phyloP scores from a whole-genome alignment of 805 yeast species.

The Sugiyamaella mastotermitis region DNA sequence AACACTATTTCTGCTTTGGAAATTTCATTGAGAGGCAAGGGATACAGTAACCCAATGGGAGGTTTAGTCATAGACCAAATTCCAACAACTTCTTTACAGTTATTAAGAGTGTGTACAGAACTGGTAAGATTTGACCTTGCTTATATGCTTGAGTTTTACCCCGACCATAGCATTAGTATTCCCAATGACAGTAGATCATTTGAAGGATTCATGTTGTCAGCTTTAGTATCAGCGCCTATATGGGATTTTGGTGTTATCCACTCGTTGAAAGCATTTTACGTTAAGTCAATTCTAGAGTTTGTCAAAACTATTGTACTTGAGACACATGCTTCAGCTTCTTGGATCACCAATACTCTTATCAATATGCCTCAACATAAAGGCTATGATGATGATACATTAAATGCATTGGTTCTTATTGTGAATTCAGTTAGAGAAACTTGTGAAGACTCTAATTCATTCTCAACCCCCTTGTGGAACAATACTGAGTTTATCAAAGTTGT shows the following conservation, averaged over 20 bases:
- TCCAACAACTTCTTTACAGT: constrained; percentile 54
- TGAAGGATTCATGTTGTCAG: constrained; percentile 3
- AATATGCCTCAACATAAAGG: neutral
- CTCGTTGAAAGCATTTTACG: constrained; percentile 3
- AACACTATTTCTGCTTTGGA: constrained; percentile 62
- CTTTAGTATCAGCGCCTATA: constrained; percentile 5
- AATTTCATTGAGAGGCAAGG: constrained; percentile 52
- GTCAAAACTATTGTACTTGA: constrained; percentile 1
- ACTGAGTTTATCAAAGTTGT: constrained; percentile 28
- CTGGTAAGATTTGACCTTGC: constrained; percentile 13
- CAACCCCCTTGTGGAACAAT: constrained; percentile 16
- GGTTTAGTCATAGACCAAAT: constrained; percentile 50
- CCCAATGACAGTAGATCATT: neutral
- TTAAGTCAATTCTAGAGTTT: constrained; percentile 1
- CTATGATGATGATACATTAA: neutral
- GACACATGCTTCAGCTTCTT: neutral
- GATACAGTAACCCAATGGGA: constrained; percentile 27
- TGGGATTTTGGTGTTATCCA: constrained; percentile 1
- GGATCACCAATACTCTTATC: neutral
- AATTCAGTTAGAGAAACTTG: constrained; percentile 7
- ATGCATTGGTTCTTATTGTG: neutral
- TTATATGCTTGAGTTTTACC: neutral
- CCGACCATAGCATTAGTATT: neutral
- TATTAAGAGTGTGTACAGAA: constrained; percentile 47
- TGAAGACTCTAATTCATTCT: too few species aligned